A percentile compares a stretch with the other conserved stretches of the same genome.
Conservation (phyloP, 2,329 filamentous ascomycete species). For the Hypoxylon sp. region DNA sequence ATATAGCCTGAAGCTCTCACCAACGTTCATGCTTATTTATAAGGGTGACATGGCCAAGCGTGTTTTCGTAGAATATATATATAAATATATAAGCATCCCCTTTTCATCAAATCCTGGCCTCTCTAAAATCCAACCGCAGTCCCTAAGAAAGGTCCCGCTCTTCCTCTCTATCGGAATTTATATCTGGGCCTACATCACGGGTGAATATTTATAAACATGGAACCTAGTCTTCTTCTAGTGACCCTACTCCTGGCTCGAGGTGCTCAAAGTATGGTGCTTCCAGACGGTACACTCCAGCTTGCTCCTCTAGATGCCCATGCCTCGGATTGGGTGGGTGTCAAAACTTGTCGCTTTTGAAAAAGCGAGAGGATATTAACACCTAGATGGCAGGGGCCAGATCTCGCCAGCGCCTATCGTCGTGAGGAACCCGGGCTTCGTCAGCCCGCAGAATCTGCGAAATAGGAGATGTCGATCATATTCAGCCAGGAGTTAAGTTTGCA, state of each 20-base stretch:
- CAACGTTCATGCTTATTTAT: neutral
- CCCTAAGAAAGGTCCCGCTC: neutral
- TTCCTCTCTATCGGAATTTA: neutral
- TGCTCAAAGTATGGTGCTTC: conserved; percentile 21
- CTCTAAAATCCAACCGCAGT: neutral
- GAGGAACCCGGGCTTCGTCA: conserved; percentile 18
- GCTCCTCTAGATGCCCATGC: conserved; percentile 36
- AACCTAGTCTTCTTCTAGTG: conserved; percentile 4
- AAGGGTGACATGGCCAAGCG: neutral
- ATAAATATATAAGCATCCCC: neutral
- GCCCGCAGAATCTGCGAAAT: neutral
- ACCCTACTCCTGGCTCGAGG: conserved; percentile 19
- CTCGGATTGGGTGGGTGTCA: conserved; percentile 29
- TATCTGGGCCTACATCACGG: neutral
- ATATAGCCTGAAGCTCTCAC: neutral
- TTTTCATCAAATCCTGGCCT: neutral
- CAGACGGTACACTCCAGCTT: conserved; percentile 29
- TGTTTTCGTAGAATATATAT: neutral
- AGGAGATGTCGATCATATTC: neutral
- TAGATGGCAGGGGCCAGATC: conserved; percentile 30
- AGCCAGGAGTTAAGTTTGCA: neutral
- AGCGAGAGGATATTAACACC: conserved; percentile 1
- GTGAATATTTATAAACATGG: conserved; percentile 1
- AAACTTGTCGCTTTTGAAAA: neutral
- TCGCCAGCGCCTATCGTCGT: conserved; percentile 33